Base-by-base conservation (phyloP, 1,139 yeast species). In the Suhomyces bribrorum region DNA sequence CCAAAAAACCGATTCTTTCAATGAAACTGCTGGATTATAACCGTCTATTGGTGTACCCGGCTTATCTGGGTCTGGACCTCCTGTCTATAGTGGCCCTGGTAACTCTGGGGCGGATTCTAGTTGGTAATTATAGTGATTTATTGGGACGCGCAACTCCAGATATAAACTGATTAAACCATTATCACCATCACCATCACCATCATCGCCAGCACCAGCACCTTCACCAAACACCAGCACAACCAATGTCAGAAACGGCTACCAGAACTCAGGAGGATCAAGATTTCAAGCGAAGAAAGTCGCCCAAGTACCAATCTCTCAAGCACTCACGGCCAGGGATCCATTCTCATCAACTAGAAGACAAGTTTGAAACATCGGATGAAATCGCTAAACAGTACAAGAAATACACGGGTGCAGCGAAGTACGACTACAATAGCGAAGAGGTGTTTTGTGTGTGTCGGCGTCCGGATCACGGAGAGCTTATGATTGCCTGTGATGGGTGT, bases 401-500 rank as follows among this genome's bases (percentile, higher is more conserved):
- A 53, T 76, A 66, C 53, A 48, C 47, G 11, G 55, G 49, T 11
- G 66, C 82, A 0, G 64, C 80, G 8, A 75, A 73, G 47, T 76
- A 57, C 50, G 63, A 72, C 43, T 47, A 67, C 32, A 64, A 73
- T 48, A 66, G 80, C 32, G 85, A 82, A 46, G 92, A 83, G 45
- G 65, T 87, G 8, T 89, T 73, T 52, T 90, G 97, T 57, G 64
- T 83, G 0, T 90, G 97, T 58, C 73, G 94, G 30, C 76, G 75
- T 44, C 86, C 90, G 0, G 97, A 90, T 53, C 71, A 74, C 44
- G 77, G 77, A 1, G 86, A 86, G 58, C 57, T 84, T 45, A 89
- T 89, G 97, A 85, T 90, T 15, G 89, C 86, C 0, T 90, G 97
- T 57, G 97, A 89, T 58, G 90, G 88, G 6, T 90, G 97, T 62